Evolutionary conservation across 2,329 filamentous ascomycete genomes (phyloP), one percentile per base, ranked within the genome.

Genomic region (Phyllosticta paracitricarpa): DNA sequence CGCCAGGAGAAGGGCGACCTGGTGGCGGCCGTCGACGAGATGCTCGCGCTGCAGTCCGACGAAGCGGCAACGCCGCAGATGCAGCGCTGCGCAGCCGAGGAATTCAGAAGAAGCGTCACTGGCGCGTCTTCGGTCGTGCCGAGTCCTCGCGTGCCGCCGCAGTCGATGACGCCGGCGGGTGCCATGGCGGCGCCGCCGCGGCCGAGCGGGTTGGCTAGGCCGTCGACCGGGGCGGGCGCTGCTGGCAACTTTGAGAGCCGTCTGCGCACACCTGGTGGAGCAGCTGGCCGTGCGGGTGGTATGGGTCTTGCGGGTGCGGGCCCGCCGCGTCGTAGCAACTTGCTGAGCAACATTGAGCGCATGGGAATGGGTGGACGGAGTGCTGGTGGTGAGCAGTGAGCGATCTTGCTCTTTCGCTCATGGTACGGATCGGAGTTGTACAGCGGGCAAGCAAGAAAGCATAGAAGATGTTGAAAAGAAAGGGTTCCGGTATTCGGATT

Each of bases 281-380:
- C 52, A 6, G 57, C 30, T 14, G 53, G 28, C 4, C 28, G 28
- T 30, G 6, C 28, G 28, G 9, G 9, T 7, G 28, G 28, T 7
- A 30, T 30, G 28, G 28, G 28, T 30, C 28, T 30, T 2, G 53
- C 14, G n/a, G 59, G 59, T 12, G 24, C 52, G 10, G 57, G 51
- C n/a, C 33, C 69, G 35, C 76, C 70, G 30, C 70, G 77, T 14
- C 81, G 89, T 68, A 89, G 87, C 69, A 85, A 88, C 61, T 88
- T 94, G 69, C 87, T 95, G 86, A 88, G 82, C 67, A 91, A 88
- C 19, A 94, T 95, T 72, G 90, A 95, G 79, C 85, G 87, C 75
- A 95, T 95, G 91, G 90, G 90, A 9, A 86, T 61, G 55, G 51
- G 26, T 19, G 25, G 19, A 8, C 40, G 52, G 1, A 7, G 19